phyloP scores from a whole-genome alignment of 2,329 filamentous ascomycete genomes.

The Ilyonectria destructans region DNA sequence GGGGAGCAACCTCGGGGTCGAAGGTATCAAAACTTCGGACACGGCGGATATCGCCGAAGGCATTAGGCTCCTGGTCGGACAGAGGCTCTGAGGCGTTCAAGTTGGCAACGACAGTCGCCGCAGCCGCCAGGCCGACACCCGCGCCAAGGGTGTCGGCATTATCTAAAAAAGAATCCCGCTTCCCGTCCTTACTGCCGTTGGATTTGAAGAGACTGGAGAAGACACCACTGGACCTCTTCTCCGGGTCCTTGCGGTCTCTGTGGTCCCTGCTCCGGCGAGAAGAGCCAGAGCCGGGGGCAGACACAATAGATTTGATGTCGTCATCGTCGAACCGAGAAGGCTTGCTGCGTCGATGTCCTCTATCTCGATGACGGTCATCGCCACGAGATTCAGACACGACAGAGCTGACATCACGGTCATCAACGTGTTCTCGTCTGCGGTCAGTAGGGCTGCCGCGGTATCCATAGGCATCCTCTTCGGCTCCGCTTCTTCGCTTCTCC shows the following conservation, averaged over 20 bases:
- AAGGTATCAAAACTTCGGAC: slow-evolving; percentile 56
- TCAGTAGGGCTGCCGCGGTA: slow-evolving; percentile 58
- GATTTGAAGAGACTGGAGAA: slow-evolving; percentile 68
- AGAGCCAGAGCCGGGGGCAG: slow-evolving; percentile 52
- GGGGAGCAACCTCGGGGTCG: slow-evolving; percentile 72
- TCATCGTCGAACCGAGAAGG: slow-evolving; percentile 62
- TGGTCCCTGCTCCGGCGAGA: slow-evolving; percentile 54
- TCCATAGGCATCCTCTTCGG: slow-evolving; percentile 55
- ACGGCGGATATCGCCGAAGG: slow-evolving; percentile 43
- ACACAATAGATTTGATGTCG: slow-evolving; percentile 64
- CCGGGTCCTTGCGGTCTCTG: slow-evolving; percentile 51
- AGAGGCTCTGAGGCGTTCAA: slow-evolving; percentile 64
- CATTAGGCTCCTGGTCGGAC: slow-evolving; percentile 57
- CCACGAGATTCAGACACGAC: slow-evolving; percentile 64
- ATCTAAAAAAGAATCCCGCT: slow-evolving; percentile 79
- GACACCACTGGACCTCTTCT: slow-evolving; percentile 60
- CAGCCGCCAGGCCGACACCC: slow-evolving; percentile 76
- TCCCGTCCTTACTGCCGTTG: slow-evolving; percentile 58
- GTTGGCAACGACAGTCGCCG: slow-evolving; percentile 61
- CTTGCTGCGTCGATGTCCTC: slow-evolving; percentile 51
- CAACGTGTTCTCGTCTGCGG: slow-evolving; percentile 57
- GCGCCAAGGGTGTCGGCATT: slow-evolving; percentile 80
- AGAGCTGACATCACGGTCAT: slow-evolving; percentile 66
- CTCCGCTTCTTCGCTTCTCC: slow-evolving; percentile 56
- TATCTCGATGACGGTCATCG: slow-evolving; percentile 54